Percentiles rank a stretch among this genome's conserved stretches.
Evolutionary conservation across 2,329 filamentous ascomycete species (phyloP).

Genomic region (Fusarium subtropicale): DNA sequence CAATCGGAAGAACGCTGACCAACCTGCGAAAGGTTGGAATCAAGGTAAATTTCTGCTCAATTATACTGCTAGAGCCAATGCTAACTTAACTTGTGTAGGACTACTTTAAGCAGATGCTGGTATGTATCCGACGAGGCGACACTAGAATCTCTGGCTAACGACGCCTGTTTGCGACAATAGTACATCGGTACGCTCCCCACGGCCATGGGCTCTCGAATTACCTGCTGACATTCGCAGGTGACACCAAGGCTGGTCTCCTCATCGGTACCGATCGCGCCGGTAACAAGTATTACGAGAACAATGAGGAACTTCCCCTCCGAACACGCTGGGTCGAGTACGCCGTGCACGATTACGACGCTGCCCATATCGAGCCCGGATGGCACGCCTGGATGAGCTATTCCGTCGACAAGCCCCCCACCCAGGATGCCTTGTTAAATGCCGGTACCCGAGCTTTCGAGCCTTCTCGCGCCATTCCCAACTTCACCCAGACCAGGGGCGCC

Average conservation of each 20-base stretch:
- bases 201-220: not conserved
- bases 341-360: constrained; percentile 82
- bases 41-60: constrained; percentile 69
- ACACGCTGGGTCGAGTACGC: constrained; percentile 99
- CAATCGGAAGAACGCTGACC: constrained; percentile 83
- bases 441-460: constrained; percentile 81
- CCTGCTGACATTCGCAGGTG: constrained; percentile 69
- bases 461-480: constrained; percentile 75
- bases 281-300: constrained; percentile 98
- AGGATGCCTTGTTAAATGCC: constrained; percentile 78
- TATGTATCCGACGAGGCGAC: constrained; percentile 63
- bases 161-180: constrained; percentile 52
- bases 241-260: constrained; percentile 92
- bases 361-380: constrained; percentile 95
- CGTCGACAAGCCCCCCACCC: constrained; percentile 84
- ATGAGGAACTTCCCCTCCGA: constrained; percentile 92
- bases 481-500: constrained; percentile 79
- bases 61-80: constrained; percentile 3
- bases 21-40: constrained; percentile 90
- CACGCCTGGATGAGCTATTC: constrained; percentile 97
- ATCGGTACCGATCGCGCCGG: constrained; percentile 89
- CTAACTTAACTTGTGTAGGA: constrained; percentile 67
- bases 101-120: constrained; percentile 91
- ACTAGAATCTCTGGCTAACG: constrained; percentile 40
- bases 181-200: constrained; percentile 64